Conservation (phyloP, 257 asterid species). For the Salvia rosmarinus region DNA sequence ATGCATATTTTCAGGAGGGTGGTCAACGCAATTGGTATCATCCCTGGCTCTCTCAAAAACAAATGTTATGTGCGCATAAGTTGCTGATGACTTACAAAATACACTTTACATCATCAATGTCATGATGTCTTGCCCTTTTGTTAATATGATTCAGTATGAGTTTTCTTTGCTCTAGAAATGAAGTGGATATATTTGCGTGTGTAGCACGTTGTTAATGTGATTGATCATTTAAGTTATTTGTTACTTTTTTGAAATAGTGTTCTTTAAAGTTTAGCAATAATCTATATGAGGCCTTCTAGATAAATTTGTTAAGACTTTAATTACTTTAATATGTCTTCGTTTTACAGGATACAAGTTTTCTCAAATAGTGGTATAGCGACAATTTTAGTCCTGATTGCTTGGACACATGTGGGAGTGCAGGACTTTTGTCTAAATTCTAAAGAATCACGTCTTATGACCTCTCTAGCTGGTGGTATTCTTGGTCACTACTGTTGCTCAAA, state of each 20-base stretch:
- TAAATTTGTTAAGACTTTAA: background rate
- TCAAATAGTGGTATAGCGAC: slow-evolving; percentile 82
- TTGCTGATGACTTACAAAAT: slow-evolving; percentile 17
- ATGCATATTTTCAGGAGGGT: slow-evolving; percentile 92
- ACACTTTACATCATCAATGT: background rate
- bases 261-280: slow-evolving; percentile 12
- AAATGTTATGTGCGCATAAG: background rate
- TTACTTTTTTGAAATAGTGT: background rate
- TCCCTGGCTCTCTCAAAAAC: slow-evolving; percentile 18
- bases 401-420: slow-evolving; percentile 64
- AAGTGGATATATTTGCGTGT: background rate
- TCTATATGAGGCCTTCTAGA: background rate
- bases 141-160: background rate
- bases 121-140: background rate
- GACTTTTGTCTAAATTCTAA: slow-evolving; percentile 83
- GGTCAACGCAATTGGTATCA: slow-evolving; percentile 95
- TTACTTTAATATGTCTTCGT: slow-evolving; percentile 18
- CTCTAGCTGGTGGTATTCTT: slow-evolving; percentile 72
- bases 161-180: background rate
- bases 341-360: slow-evolving; percentile 82
- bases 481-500: slow-evolving; percentile 95
- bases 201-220: background rate
- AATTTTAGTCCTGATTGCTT: slow-evolving; percentile 57
- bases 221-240: background rate
- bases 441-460: slow-evolving; percentile 62